A percentile compares a stretch with the other conserved stretches of the same genome.
phyloP scores from a whole-genome alignment of 306 rosid species.

The Dalbergia cultrata region DNA sequence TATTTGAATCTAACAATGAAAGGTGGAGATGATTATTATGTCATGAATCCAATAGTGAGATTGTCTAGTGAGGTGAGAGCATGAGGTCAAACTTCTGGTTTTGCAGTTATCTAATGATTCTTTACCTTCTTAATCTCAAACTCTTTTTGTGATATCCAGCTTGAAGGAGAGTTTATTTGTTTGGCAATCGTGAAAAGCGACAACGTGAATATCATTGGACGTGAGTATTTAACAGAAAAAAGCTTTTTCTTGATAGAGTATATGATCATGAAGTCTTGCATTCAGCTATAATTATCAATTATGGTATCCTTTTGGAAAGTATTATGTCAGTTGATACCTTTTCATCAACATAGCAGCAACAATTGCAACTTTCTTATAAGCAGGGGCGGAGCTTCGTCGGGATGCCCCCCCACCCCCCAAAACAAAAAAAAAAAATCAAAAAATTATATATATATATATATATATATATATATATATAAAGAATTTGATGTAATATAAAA shows the following conservation, averaged over 20 bases:
- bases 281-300: slow-evolving; percentile 15
- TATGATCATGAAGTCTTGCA: slow-evolving; percentile 31
- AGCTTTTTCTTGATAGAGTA: slow-evolving; percentile 11
- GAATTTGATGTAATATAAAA: too few species aligned
- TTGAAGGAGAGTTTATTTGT: slow-evolving; percentile 43
- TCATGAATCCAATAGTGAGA: slow-evolving; percentile 36
- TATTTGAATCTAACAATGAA: slow-evolving; percentile 70
- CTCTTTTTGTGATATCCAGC: slow-evolving; percentile 56
- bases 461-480: too few species aligned
- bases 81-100: neutral
- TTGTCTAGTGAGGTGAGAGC: slow-evolving; percentile 46
- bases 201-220: slow-evolving; percentile 78
- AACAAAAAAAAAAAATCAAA: too few species aligned
- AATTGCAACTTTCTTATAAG: neutral
- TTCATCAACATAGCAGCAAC: neutral
- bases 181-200: slow-evolving; percentile 66
- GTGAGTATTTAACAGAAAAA: slow-evolving; percentile 61
- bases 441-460: too few species aligned
- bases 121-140: slow-evolving; percentile 33
- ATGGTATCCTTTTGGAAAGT: slow-evolving; percentile 2
- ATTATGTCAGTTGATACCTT: slow-evolving; percentile 18
- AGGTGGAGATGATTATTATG: slow-evolving; percentile 71
- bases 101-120: slow-evolving; percentile 23
- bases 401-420: too few species aligned
- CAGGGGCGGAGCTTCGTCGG: too few species aligned